Conservation (phyloP, 139 green algal species). For the Tetraselmis chui region DNA sequence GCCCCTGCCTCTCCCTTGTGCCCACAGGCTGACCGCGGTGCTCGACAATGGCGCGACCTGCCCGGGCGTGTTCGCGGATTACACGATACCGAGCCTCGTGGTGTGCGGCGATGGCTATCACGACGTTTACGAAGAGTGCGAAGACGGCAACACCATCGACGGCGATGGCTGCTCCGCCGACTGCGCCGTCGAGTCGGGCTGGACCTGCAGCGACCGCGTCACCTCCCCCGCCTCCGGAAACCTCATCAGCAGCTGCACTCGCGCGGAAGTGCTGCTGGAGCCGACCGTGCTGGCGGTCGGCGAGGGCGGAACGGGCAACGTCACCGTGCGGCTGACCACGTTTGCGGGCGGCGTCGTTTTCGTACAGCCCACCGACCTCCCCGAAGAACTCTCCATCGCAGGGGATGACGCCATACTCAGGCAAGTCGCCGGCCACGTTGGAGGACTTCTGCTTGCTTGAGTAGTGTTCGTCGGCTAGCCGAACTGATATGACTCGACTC, state of each 20-base stretch:
- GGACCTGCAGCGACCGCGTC: slow-evolving; percentile 6
- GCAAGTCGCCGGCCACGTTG: background rate
- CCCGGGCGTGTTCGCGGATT: background rate
- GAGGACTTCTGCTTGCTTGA: too few species aligned
- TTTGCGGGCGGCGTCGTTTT: background rate
- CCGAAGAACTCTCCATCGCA: background rate
- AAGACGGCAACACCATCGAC: slow-evolving; percentile 22
- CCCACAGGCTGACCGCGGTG: slow-evolving; percentile 2
- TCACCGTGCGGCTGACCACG: background rate
- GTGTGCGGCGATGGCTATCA: slow-evolving; percentile 17
- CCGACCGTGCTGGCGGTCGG: background rate
- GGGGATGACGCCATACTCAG: background rate
- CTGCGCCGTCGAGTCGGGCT: slow-evolving; percentile 15
- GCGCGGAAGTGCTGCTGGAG: background rate
- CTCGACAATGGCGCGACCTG: slow-evolving; percentile 5
- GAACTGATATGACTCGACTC: too few species aligned
- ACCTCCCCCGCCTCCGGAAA: background rate
- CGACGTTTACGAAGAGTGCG: slow-evolving; percentile 16
- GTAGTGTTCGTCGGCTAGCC: too few species aligned
- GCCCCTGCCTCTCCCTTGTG: too few species aligned
- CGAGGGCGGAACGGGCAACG: background rate
- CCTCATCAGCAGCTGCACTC: background rate
- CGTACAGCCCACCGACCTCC: background rate
- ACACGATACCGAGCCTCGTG: background rate
- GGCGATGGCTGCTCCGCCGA: slow-evolving; percentile 21